Conservation (phyloP, 768 basidiomycete species). For the Pholiota molesta region DNA sequence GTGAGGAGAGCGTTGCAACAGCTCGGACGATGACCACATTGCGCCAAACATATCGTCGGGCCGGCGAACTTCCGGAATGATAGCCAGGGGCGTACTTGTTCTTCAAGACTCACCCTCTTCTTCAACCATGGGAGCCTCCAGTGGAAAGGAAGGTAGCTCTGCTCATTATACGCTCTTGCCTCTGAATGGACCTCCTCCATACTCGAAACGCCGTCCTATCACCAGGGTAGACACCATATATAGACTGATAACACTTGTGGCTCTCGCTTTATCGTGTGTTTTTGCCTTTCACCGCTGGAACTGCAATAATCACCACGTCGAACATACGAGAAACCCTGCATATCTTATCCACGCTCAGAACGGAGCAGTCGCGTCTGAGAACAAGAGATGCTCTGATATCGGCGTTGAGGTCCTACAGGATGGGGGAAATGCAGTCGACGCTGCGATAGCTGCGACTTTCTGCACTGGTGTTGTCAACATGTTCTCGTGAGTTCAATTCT, state of each 20-base stretch:
- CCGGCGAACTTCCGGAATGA: neutral
- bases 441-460: conserved; percentile 77
- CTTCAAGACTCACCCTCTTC: neutral
- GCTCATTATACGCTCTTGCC: conserved; percentile 7
- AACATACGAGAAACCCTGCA: conserved; percentile 39
- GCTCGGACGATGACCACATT: neutral
- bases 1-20: neutral
- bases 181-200: neutral
- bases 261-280: neutral
- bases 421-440: conserved; percentile 92
- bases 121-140: conserved; percentile 5
- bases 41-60: neutral
- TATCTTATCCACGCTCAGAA: conserved; percentile 58
- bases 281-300: neutral
- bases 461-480: conserved; percentile 87
- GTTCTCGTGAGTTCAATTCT: conserved; percentile 68
- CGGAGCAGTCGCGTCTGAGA: conserved; percentile 92
- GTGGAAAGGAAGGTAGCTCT: neutral
- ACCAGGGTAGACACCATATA: neutral
- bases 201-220: neutral
- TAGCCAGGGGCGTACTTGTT: neutral
- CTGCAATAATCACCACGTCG: neutral
- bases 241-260: neutral
- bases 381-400: conserved; percentile 81
- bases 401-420: conserved; percentile 76